phyloP scores from a whole-genome alignment of 805 yeast genomes.

The Lachancea mirantina region DNA sequence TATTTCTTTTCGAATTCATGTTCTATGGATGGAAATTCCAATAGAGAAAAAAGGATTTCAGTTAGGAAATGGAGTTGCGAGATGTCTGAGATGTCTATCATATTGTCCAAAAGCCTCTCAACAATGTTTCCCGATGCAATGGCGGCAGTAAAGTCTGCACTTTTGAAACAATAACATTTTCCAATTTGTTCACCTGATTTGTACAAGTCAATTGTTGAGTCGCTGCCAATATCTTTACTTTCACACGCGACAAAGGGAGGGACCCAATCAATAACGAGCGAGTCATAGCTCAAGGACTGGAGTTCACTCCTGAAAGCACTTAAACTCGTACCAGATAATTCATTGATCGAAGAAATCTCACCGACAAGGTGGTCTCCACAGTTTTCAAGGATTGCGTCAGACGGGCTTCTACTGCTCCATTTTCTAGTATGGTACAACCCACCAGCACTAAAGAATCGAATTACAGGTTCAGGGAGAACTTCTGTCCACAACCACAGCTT shows the following conservation, averaged over 20 bases:
- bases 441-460: conserved; percentile 8
- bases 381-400: conserved; percentile 2
- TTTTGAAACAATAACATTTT: conserved; percentile 15
- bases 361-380: conserved; percentile 17
- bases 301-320: conserved; percentile 6
- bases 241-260: conserved; percentile 13
- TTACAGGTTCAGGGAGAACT: conserved; percentile 9
- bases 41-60: conserved; percentile 16
- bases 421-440: conserved; percentile 5
- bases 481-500: conserved; percentile 8
- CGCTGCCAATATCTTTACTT: neutral
- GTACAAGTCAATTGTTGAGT: neutral
- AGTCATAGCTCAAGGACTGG: conserved; percentile 15
- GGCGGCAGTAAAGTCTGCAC: conserved; percentile 13
- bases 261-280: conserved; percentile 15
- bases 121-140: conserved; percentile 17
- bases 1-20: conserved; percentile 15
- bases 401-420: no score
- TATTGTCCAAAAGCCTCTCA: conserved; percentile 11
- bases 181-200: conserved; percentile 7
- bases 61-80: conserved; percentile 12
- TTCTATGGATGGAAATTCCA: conserved; percentile 13
- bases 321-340: conserved; percentile 6
- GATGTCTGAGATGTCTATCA: conserved; percentile 11
- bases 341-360: conserved; percentile 12